Evolutionary conservation across 2,329 filamentous ascomycete species (phyloP).

Genomic region (Verticillium zaregamsianum): DNA sequence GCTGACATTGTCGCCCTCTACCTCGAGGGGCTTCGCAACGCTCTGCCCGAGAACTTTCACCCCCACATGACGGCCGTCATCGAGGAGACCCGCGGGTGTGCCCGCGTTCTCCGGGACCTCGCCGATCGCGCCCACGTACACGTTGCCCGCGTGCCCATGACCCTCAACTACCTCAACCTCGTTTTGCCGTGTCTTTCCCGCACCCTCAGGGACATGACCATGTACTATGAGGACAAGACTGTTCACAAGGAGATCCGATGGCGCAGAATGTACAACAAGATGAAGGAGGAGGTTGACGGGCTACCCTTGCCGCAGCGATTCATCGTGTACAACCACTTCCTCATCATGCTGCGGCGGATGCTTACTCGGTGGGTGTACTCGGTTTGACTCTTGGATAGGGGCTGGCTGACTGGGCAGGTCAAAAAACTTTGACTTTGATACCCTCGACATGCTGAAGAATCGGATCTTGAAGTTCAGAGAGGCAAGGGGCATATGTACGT

Average conservation of each 20-base stretch:
- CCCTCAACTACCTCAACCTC: conserved; percentile 52
- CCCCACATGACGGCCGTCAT: conserved; percentile 44
- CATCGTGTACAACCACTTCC: conserved; percentile 50
- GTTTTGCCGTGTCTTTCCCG: conserved; percentile 51
- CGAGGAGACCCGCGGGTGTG: conserved; percentile 39
- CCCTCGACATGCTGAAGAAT: conserved; percentile 43
- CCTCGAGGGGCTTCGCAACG: conserved; percentile 44
- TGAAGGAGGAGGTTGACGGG: conserved; percentile 48
- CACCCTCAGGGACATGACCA: conserved; percentile 49
- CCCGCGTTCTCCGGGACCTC: conserved; percentile 46
- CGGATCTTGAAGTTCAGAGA: conserved; percentile 49
- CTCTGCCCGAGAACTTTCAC: conserved; percentile 38
- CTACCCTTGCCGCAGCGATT: conserved; percentile 50
- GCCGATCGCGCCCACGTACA: conserved; percentile 51
- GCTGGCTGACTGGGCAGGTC: conserved; percentile 27
- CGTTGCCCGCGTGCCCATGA: conserved; percentile 41
- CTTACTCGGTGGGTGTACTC: conserved; percentile 40
- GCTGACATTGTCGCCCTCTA: conserved; percentile 42
- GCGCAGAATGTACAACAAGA: conserved; percentile 53
- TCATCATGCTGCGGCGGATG: conserved; percentile 44
- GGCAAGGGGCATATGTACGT: conserved; percentile 48
- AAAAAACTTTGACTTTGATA: conserved; percentile 51
- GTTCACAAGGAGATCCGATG: conserved; percentile 46
- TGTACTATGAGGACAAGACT: conserved; percentile 45
- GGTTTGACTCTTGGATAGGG: background rate